phyloP scores from a whole-genome alignment of 192 early-diverging fungal genomes.

The Coemansia sp. region DNA sequence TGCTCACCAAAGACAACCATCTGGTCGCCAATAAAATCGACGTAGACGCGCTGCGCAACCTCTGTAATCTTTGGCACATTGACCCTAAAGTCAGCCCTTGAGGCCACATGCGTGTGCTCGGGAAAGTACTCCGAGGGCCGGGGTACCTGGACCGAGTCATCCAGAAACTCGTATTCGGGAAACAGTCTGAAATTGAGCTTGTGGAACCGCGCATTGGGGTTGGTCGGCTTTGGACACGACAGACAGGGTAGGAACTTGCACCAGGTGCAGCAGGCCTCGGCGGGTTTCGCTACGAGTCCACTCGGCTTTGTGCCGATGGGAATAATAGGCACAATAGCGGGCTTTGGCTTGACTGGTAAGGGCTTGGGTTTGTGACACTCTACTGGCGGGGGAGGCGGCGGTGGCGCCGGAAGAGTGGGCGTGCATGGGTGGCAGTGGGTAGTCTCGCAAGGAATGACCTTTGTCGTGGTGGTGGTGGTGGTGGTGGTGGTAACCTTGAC shows the following conservation, averaged over 20 bases:
- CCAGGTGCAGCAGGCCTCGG: conserved; percentile 51
- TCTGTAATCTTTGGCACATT: conserved; percentile 29
- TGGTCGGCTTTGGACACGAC: conserved; percentile 42
- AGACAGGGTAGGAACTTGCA: conserved; percentile 51
- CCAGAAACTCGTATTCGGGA: conserved; percentile 53
- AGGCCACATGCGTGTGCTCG: conserved; percentile 37
- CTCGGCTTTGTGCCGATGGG: conserved; percentile 34
- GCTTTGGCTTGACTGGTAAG: conserved; percentile 4
- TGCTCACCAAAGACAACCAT: conserved; percentile 49
- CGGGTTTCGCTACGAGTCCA: conserved; percentile 11
- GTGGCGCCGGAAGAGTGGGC: not conserved
- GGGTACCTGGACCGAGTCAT: conserved; percentile 24
- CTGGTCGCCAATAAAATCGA: conserved; percentile 51
- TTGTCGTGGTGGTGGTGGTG: conserved; percentile 35
- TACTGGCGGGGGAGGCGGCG: conserved; percentile 7
- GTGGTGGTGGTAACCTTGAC: conserved; percentile 42
- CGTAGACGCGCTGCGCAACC: conserved; percentile 42
- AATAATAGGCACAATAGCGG: conserved; percentile 5
- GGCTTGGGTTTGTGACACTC: conserved; percentile 9
- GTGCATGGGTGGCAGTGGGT: conserved; percentile 1
- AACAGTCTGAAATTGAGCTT: conserved; percentile 45
- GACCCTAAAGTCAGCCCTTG: conserved; percentile 29
- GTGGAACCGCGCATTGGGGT: conserved; percentile 45
- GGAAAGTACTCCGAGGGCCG: conserved; percentile 47
- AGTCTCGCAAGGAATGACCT: conserved; percentile 14